A percentile compares a stretch with the other conserved stretches of the same genome.
These are phyloP conservation scores for Scutellaria barbata DNA, from an alignment of 257 asterid species.

Conservation along the genomic window DNA sequence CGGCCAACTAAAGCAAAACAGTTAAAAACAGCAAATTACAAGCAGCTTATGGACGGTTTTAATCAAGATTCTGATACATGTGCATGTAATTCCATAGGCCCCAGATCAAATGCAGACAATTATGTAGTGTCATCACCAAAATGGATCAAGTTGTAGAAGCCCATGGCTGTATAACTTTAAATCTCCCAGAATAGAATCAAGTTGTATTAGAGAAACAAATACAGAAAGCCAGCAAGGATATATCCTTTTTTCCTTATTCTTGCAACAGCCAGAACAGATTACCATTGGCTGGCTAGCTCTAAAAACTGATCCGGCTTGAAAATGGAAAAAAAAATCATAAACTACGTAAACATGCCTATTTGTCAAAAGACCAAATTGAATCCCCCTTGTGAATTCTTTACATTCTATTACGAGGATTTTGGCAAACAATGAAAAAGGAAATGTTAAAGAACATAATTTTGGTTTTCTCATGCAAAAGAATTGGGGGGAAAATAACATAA, in stretches of 20 bases:
- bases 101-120: constrained; percentile 12
- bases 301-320: constrained; percentile 1
- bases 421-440: neutral
- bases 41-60: neutral
- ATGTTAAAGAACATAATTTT: neutral
- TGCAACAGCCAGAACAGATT: neutral
- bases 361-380: neutral
- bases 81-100: neutral
- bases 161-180: neutral
- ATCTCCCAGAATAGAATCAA: neutral
- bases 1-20: constrained; percentile 8
- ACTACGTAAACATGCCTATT: neutral
- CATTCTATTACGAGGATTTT: neutral
- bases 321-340: neutral
- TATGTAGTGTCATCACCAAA: neutral
- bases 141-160: constrained; percentile 6
- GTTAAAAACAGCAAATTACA: neutral
- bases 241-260: neutral
- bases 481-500: neutral
- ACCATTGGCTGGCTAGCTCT: neutral
- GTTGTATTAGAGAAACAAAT: neutral
- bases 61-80: constrained; percentile 8
- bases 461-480: neutral
- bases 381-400: neutral
- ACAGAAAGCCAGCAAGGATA: constrained; percentile 16